Conservation (phyloP, 345 rosid genomes). For the Pugionium cornutum region DNA sequence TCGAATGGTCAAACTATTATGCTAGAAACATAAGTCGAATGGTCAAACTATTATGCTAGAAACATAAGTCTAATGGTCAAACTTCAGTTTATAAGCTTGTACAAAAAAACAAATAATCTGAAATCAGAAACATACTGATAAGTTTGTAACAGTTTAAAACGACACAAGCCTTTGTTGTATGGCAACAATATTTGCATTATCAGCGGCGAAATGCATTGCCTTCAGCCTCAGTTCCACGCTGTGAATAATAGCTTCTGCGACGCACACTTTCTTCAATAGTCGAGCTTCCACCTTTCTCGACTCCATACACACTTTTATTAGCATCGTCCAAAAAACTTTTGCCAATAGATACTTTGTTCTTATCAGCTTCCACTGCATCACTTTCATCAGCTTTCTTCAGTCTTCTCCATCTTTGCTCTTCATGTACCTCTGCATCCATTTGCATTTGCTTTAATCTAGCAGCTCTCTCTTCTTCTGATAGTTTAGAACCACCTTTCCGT, state of each 20-base stretch:
- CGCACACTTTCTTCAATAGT: conserved; percentile 93
- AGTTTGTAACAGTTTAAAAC: conserved; percentile 2
- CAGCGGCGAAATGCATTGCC: conserved; percentile 86
- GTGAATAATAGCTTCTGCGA: conserved; percentile 76
- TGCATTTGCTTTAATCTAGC: conserved; percentile 82
- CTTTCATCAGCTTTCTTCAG: conserved; percentile 79
- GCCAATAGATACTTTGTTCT: conserved; percentile 46
- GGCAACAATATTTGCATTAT: conserved; percentile 20
- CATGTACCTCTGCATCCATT: conserved; percentile 82
- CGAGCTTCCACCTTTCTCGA: conserved; percentile 88
- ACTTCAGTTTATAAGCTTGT: too few species aligned
- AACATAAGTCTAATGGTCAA: too few species aligned
- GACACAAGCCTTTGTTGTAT: conserved; percentile 5
- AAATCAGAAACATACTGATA: neutral
- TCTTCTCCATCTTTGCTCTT: conserved; percentile 92
- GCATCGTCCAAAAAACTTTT: conserved; percentile 85
- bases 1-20: too few species aligned
- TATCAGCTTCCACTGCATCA: conserved; percentile 64
- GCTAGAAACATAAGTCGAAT: too few species aligned
- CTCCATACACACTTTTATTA: conserved; percentile 77
- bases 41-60: too few species aligned
- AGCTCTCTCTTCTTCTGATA: conserved; percentile 85
- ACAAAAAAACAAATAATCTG: too few species aligned
- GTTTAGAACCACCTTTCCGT: conserved; percentile 49
- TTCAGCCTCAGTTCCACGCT: conserved; percentile 66